phyloP scores from a whole-genome alignment of 352 stramenopile genomes.

The Phytophthora palmivora region DNA sequence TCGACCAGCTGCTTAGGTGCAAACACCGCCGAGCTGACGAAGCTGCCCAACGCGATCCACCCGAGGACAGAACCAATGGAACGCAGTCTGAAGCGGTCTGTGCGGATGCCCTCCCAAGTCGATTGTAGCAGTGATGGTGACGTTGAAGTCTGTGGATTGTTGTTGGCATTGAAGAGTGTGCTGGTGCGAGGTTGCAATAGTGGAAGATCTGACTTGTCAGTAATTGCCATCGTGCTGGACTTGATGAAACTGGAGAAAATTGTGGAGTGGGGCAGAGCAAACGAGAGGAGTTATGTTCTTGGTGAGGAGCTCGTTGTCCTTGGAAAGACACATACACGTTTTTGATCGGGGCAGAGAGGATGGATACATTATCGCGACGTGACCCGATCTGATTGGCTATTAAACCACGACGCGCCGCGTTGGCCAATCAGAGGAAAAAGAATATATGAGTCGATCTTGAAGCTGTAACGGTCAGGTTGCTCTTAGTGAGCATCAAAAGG shows the following conservation, averaged over 20 bases:
- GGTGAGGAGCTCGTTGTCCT: conserved; percentile 20
- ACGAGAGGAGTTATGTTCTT: conserved; percentile 18
- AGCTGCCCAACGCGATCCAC: conserved; percentile 60
- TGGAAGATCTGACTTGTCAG: conserved; percentile 44
- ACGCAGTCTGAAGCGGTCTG: conserved; percentile 46
- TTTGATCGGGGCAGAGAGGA: conserved; percentile 6
- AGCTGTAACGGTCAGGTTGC: conserved; percentile 21
- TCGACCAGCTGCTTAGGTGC: conserved; percentile 35
- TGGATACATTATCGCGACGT: conserved; percentile 28
- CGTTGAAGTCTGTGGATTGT: conserved; percentile 21
- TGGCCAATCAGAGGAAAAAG: conserved; percentile 28
- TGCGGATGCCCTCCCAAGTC: conserved; percentile 27
- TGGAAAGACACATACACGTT: conserved; percentile 18
- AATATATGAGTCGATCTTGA: conserved; percentile 22
- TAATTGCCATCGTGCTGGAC: conserved; percentile 25
- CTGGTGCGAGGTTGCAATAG: conserved; percentile 41
- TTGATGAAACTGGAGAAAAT: conserved; percentile 21
- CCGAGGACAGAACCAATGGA: conserved; percentile 52
- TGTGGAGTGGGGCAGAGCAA: conserved; percentile 17
- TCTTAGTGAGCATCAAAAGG: background rate
- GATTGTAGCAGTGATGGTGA: conserved; percentile 18
- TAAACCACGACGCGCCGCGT: background rate
- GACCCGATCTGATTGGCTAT: conserved; percentile 13
- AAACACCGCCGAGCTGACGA: conserved; percentile 45
- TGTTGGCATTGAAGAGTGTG: conserved; percentile 7